Percentiles rank a stretch among this genome's conserved stretches.
phyloP scores from a whole-genome alignment of 140 eudicot species.

The Oenanthe javanica region DNA sequence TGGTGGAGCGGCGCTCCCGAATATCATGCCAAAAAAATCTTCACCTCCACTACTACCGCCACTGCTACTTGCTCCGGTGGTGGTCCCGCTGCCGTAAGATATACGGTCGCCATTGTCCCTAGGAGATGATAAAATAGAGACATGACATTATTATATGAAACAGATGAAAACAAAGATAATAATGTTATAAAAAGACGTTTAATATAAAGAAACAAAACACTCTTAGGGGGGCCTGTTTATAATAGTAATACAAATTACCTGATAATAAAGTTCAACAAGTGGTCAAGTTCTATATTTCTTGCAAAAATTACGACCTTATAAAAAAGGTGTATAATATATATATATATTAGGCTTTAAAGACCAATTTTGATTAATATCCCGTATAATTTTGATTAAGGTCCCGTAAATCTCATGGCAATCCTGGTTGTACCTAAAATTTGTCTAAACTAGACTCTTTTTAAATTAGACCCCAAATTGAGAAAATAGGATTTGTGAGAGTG shows the following conservation, averaged over 20 bases:
- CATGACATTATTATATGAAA: constrained; percentile 10
- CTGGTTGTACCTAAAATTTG: too few relatives aligned
- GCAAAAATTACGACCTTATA: not conserved
- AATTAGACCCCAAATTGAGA: not conserved
- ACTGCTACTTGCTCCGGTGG: constrained; percentile 38
- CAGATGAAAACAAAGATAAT: not conserved
- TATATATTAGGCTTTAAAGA: too few relatives aligned
- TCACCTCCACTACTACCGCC: constrained; percentile 16
- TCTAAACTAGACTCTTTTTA: not conserved
- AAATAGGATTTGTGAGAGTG: not conserved
- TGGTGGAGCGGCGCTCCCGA: constrained; percentile 42
- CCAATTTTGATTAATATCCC: too few relatives aligned
- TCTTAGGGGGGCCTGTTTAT: not conserved
- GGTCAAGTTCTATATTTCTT: not conserved
- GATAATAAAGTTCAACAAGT: not conserved
- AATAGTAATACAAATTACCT: too few relatives aligned
- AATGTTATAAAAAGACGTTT: not conserved
- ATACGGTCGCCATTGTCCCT: constrained; percentile 56
- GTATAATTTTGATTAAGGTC: too few relatives aligned
- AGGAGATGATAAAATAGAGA: not conserved
- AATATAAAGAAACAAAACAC: not conserved
- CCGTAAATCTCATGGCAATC: too few relatives aligned
- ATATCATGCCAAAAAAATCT: constrained; percentile 61
- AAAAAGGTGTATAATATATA: not conserved
- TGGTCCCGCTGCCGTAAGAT: constrained; percentile 36